phyloP scores from a whole-genome alignment of 345 rosid genomes.

The Limnanthes douglasii region DNA sequence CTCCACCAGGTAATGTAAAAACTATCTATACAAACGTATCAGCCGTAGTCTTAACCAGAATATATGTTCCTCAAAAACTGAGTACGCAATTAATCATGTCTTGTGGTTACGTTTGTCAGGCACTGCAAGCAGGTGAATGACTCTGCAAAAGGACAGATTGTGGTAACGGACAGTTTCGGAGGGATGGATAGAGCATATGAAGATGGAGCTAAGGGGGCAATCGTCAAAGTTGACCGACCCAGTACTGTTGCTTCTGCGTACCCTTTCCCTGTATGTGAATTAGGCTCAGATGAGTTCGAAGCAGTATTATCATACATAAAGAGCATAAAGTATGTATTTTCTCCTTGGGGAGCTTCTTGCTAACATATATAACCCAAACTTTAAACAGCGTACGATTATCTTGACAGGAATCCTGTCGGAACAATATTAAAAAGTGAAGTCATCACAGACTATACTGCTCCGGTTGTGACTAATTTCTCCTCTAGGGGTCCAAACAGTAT shows the following conservation, averaged over 20 bases:
- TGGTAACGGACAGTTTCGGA: slow-evolving; percentile 3
- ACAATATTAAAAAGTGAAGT: slow-evolving; percentile 13
- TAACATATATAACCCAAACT: background rate
- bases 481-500: slow-evolving; percentile 19
- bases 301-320: slow-evolving; percentile 10
- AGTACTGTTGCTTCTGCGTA: slow-evolving; percentile 2
- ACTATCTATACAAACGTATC: no score
- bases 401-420: slow-evolving; percentile 10
- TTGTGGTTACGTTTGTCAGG: no score
- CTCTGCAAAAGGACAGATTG: slow-evolving; percentile 28
- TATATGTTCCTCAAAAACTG: no score
- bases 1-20: no score
- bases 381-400: background rate
- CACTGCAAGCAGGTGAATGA: no score
- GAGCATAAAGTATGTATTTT: slow-evolving; percentile 13
- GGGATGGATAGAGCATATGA: slow-evolving; percentile 4
- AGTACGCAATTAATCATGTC: no score
- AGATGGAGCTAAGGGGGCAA: slow-evolving; percentile 21
- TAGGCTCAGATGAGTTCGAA: background rate
- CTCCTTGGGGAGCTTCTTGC: background rate
- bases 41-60: no score
- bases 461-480: slow-evolving; percentile 17
- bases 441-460: slow-evolving; percentile 12
- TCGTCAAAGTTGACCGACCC: background rate
- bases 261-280: slow-evolving; percentile 12